Conservation (phyloP, 1,284 basidiomycete genomes). For the Stereum hirsutum region DNA sequence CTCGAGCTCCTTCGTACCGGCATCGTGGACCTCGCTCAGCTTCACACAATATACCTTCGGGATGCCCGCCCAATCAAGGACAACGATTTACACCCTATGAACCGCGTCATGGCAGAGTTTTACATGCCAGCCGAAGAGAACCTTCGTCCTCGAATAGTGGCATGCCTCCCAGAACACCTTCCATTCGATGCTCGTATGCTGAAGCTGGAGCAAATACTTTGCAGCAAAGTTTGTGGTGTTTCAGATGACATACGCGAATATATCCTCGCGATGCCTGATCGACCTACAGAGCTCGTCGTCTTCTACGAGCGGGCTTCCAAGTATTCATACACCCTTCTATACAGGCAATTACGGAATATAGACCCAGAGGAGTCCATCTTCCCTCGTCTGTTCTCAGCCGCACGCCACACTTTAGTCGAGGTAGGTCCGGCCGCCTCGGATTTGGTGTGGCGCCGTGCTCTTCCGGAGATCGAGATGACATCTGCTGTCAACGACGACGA, state of each 20-base stretch:
- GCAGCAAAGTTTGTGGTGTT: slow-evolving; percentile 6
- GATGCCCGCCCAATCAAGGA: background rate
- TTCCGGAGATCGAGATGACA: slow-evolving; percentile 28
- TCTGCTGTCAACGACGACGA: slow-evolving; percentile 20
- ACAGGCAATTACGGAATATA: slow-evolving; percentile 24
- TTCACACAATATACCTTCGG: background rate
- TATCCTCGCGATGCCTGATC: slow-evolving; percentile 3
- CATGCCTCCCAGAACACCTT: background rate
- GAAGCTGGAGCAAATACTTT: slow-evolving; percentile 3
- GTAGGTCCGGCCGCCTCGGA: slow-evolving; percentile 58
- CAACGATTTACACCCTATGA: background rate
- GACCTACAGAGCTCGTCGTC: slow-evolving; percentile 34
- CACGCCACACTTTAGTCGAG: slow-evolving; percentile 35
- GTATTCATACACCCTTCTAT: slow-evolving; percentile 21
- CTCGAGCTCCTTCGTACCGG: background rate
- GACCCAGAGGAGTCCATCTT: slow-evolving; percentile 30
- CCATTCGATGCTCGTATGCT: background rate
- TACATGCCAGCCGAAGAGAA: background rate
- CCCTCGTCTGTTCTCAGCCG: slow-evolving; percentile 32
- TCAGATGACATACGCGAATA: slow-evolving; percentile 4
- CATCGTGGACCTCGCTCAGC: background rate
- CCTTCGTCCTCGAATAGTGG: background rate
- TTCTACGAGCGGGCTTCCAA: slow-evolving; percentile 26
- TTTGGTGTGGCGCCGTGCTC: slow-evolving; percentile 48
- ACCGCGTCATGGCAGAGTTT: background rate